Evolutionary conservation across 805 yeast genomes (phyloP).

Genomic region (Yamadazyma tumulicola): DNA sequence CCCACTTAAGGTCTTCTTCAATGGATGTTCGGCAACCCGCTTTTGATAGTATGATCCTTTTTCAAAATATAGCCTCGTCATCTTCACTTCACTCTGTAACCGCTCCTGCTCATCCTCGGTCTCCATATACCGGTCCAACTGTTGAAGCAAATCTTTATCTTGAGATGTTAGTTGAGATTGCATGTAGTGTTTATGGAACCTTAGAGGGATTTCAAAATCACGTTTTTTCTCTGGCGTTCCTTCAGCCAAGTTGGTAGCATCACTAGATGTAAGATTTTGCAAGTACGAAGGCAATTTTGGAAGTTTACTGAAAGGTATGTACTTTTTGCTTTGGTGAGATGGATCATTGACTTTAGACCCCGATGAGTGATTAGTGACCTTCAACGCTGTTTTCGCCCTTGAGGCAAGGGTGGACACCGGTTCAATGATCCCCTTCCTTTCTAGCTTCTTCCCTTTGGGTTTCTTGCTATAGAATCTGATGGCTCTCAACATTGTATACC

Average conservation of each 20-base stretch:
- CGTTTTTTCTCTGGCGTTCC: no score
- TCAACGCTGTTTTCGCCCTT: no score
- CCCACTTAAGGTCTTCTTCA: slow-evolving; percentile 37
- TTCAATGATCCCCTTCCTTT: no score
- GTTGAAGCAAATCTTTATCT: slow-evolving; percentile 24
- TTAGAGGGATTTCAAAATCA: slow-evolving; percentile 26
- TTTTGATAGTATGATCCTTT: slow-evolving; percentile 23
- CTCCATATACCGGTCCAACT: slow-evolving; percentile 19
- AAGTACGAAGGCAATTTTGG: slow-evolving; percentile 35
- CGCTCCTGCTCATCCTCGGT: slow-evolving; percentile 22
- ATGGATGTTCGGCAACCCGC: slow-evolving; percentile 34
- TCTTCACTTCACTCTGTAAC: slow-evolving; percentile 19
- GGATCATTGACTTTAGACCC: slow-evolving; percentile 3
- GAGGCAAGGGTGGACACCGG: no score
- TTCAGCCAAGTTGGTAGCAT: no score
- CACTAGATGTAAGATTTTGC: no score
- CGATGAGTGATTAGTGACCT: no score
- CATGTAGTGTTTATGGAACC: slow-evolving; percentile 19
- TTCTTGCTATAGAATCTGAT: slow-evolving; percentile 7
- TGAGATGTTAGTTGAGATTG: slow-evolving; percentile 19
- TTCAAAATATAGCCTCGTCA: slow-evolving; percentile 25
- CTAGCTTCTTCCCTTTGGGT: neutral
- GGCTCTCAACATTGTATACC: slow-evolving; percentile 5
- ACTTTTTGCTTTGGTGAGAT: neutral
- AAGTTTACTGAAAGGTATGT: slow-evolving; percentile 27